Evolutionary conservation across 768 basidiomycete genomes (phyloP).

Genomic region (Pluteus cervinus): DNA sequence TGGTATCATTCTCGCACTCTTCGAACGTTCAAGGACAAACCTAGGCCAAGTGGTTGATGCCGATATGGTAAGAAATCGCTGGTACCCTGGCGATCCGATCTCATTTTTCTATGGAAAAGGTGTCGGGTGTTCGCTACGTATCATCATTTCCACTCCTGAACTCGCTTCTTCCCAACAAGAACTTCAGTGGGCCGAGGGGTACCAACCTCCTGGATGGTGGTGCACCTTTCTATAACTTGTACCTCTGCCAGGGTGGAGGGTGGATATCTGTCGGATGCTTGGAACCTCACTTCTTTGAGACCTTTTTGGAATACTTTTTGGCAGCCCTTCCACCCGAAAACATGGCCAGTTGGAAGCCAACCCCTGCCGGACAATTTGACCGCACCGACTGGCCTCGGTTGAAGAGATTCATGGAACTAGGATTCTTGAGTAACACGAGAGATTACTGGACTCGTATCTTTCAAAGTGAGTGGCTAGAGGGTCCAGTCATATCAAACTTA

Average conservation of each 20-base stretch:
- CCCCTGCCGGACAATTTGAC: slow-evolving; percentile 35
- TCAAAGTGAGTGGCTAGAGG: slow-evolving; percentile 39
- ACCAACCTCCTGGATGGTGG: slow-evolving; percentile 67
- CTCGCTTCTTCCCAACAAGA: slow-evolving; percentile 24
- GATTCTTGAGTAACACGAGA: slow-evolving; percentile 53
- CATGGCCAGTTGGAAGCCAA: slow-evolving; percentile 49
- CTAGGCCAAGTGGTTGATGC: slow-evolving; percentile 68
- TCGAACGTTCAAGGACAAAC: slow-evolving; percentile 60
- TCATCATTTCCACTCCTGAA: slow-evolving; percentile 64
- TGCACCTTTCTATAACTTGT: slow-evolving; percentile 72
- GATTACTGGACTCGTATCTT: slow-evolving; percentile 69
- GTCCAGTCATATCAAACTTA: not conserved
- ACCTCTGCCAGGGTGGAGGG: slow-evolving; percentile 63
- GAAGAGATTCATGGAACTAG: slow-evolving; percentile 50
- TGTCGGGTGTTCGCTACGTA: slow-evolving; percentile 75
- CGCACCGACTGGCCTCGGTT: slow-evolving; percentile 52
- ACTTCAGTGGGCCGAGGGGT: slow-evolving; percentile 41
- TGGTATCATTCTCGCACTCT: slow-evolving; percentile 69
- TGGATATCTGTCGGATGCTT: slow-evolving; percentile 77
- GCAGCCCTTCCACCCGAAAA: slow-evolving; percentile 41
- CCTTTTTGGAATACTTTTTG: slow-evolving; percentile 52
- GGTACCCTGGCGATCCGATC: not conserved
- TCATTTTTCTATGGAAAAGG: slow-evolving; percentile 32
- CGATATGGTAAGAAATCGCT: slow-evolving; percentile 57
- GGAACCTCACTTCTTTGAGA: slow-evolving; percentile 65